Evolutionary conservation across 345 rosid genomes (phyloP), one percentile per base, ranked within the genome.

Genomic region (Corymbia maculata): DNA sequence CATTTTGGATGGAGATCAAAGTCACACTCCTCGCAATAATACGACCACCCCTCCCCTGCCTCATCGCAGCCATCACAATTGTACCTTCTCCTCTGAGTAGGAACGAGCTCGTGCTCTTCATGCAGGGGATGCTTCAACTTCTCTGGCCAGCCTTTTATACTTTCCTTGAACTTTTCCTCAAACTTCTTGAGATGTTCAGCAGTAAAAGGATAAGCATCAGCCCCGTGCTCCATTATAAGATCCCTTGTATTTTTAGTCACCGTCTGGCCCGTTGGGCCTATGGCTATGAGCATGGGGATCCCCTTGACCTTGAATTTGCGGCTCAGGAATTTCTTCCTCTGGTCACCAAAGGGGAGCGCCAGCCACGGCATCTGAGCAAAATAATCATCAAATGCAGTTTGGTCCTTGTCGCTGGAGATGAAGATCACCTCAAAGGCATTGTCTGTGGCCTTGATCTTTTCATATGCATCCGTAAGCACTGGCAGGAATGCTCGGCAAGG

Each of bases 71-170:
- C 90, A 45, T 86, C 90, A 70, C 90, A 89, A 26, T 22, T 30
- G 49, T 86, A 89, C 1, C 6, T 11, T 8, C n/a, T 61, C 45
- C 79, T 61, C 1, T 52, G 80, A 24, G 89, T 79, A 50, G 92
- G 94, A 64, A 92, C 90, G n/a, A 97, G 94, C 88, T 95, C 95
- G 32, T 97, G 97, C 88, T 94, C 92, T 89, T 90, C 93, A 26
- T 96, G 97, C 66, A 92, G 94, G 44, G 85, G 92, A 90, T 93
- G 91, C 90, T 93, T 94, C 91, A 95, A 86, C 80, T 94, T 95
- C 94, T 90, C 87, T 49, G 98, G 98, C 97, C 96, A 95, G 85
- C 92, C 94, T 91, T 97, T 94, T 17, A 94, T 93, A 95, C 91
- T 93, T 90, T 94, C 95, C 21, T 88, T 90, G 28, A 89, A 90